These are phyloP conservation scores for Macrolepiota fuliginosa DNA, from an alignment of 768 basidiomycete genomes.

Conservation along the genomic window DNA sequence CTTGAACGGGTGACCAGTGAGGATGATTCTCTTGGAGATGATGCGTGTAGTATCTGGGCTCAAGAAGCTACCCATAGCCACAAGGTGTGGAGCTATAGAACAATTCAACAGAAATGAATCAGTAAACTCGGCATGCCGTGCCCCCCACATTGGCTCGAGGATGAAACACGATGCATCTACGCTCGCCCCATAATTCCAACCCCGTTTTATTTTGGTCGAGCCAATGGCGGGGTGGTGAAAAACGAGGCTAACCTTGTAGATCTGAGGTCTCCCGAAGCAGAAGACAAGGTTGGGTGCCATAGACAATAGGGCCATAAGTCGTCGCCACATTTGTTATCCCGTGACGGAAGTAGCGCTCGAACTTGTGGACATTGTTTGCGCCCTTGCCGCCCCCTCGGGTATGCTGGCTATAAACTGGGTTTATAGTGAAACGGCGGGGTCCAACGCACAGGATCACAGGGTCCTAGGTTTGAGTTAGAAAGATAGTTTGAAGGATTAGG, in stretches of 20 bases:
- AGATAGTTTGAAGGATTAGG: not conserved
- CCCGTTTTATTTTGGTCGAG: not conserved
- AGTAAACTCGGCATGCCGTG: not conserved
- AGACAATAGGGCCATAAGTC: slow-evolving; percentile 83
- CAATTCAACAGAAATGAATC: slow-evolving; percentile 5
- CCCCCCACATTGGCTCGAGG: not conserved
- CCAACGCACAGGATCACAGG: slow-evolving; percentile 87
- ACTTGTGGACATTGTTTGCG: slow-evolving; percentile 96
- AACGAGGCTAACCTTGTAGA: slow-evolving; percentile 49
- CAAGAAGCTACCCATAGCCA: slow-evolving; percentile 86
- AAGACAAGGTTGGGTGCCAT: slow-evolving; percentile 81
- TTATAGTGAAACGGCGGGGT: slow-evolving; percentile 78
- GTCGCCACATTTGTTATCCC: slow-evolving; percentile 83
- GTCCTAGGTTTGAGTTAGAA: slow-evolving; percentile 50
- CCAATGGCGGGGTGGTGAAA: not conserved
- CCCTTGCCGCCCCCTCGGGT: slow-evolving; percentile 88
- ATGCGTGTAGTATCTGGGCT: slow-evolving; percentile 89
- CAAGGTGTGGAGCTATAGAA: slow-evolving; percentile 68
- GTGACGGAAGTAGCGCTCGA: slow-evolving; percentile 85
- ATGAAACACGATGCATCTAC: not conserved
- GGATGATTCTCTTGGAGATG: slow-evolving; percentile 88
- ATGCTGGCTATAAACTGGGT: slow-evolving; percentile 92
- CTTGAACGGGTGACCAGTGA: slow-evolving; percentile 96
- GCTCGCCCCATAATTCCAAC: too few relatives aligned
- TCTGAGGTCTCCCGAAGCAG: slow-evolving; percentile 72